Conservation (phyloP, 768 basidiomycete genomes). For the Hericium erinaceus region DNA sequence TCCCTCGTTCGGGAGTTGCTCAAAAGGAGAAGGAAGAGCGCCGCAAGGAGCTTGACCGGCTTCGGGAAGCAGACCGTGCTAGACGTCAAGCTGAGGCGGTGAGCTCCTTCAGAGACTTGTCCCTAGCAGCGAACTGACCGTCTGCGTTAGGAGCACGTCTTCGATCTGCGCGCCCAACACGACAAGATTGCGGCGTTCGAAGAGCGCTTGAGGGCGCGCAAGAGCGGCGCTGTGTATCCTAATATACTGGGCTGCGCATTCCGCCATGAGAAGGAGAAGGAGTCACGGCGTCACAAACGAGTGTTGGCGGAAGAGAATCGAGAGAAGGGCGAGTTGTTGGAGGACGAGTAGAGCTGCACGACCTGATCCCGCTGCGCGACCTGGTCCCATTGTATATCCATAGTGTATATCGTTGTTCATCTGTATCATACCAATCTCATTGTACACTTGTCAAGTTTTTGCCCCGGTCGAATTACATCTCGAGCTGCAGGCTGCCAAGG, state of each 20-base stretch:
- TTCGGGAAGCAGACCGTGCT: constrained; percentile 21
- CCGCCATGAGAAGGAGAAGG: constrained; percentile 13
- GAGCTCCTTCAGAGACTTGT: neutral
- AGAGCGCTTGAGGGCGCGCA: constrained; percentile 13
- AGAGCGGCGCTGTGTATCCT: constrained; percentile 13
- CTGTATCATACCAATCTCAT: too few relatives aligned
- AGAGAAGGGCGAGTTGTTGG: constrained; percentile 5
- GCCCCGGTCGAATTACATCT: neutral
- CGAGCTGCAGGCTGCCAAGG: neutral
- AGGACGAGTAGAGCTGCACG: neutral
- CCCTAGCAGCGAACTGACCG: neutral
- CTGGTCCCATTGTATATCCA: too few relatives aligned
- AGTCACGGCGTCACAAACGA: constrained; percentile 5
- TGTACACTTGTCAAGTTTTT: too few relatives aligned
- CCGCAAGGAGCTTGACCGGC: constrained; percentile 17
- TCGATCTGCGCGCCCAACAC: constrained; percentile 18
- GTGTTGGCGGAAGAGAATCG: constrained; percentile 2
- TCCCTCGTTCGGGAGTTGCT: constrained; percentile 17
- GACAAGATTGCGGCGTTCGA: constrained; percentile 17
- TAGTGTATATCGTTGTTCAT: too few relatives aligned
- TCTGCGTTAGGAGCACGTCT: constrained; percentile 13
- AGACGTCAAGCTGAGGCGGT: constrained; percentile 15
- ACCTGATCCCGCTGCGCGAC: too few relatives aligned
- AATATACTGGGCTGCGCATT: constrained; percentile 15
- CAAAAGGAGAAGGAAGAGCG: constrained; percentile 19